Evolutionary conservation across 2,329 filamentous ascomycete species (phyloP).

Genomic region (Alternaria sp.): DNA sequence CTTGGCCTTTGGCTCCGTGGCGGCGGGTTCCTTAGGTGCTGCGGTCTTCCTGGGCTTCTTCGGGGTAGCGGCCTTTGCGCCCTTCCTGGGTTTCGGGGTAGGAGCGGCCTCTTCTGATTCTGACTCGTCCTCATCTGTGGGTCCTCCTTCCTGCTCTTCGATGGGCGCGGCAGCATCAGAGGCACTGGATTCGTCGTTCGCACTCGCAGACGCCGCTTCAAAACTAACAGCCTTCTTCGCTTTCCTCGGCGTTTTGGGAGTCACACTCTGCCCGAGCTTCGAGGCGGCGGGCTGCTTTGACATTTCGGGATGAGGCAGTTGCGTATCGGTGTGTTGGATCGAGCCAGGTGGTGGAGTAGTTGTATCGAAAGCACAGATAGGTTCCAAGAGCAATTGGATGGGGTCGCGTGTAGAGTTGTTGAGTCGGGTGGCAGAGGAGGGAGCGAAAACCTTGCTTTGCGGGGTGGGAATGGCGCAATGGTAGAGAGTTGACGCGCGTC

Average conservation of each 20-base stretch:
- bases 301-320: background rate
- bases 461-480: background rate
- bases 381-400: background rate
- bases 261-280: background rate
- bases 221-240: background rate
- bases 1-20: background rate
- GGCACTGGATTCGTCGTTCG: background rate
- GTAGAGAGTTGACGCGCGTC: background rate
- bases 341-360: background rate
- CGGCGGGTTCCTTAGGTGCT: background rate
- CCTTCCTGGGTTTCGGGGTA: background rate
- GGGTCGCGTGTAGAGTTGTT: background rate
- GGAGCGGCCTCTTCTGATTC: background rate
- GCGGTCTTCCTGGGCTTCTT: background rate
- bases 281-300: conserved; percentile 9
- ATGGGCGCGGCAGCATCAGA: background rate
- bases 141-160: background rate
- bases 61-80: background rate
- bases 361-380: background rate
- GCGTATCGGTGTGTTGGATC: background rate
- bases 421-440: background rate
- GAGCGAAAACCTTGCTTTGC: background rate
- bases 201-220: background rate
- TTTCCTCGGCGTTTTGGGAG: conserved; percentile 12
- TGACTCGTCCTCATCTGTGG: background rate